Base-by-base conservation (phyloP, 345 rosid genomes). In the Populus davidiana region DNA sequence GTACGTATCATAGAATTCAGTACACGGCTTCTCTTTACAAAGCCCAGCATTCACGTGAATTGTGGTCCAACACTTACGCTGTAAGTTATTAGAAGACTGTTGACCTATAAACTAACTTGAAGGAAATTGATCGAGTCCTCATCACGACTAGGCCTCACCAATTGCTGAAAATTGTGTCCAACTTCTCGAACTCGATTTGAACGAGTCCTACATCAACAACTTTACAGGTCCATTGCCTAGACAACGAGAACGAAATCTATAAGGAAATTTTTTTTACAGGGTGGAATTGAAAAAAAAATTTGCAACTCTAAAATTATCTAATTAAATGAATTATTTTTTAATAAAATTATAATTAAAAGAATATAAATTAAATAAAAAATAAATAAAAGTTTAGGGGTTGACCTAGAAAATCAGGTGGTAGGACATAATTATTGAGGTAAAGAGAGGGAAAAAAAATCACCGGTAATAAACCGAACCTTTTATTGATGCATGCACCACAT, bases 371-470 rank as follows among this genome's bases (percentile, higher is more conserved):
- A 33, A 33, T 33, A 33, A 33, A 33, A 33, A 33, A 4, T 33
- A 33, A 33, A 33, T 0, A 4, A 0, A 33, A 33, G 1, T 33
- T 33, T 33, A 33, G 36, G 5, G 1, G 5, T 0, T 4, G 0
- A 33, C 5, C 0, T 33, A 4, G 5, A 33, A 33, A 4, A 4
- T 33, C 5, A 33, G 0, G 1, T 33, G 4, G 1, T 0, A 33
- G 0, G 36, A 0, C 5, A 33, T 0, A 4, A 33, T 4, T 0
- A 4, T 0, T 4, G 0, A 33, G 1, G 0, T 4, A 33, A 33
- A 33, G 0, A 33, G 5, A 33, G 0, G 0, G 0, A 4, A 33
- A 33, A 33, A 33, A 33, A 33, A 33, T 33, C 35, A 33, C 0
- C 1, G 5, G 0, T 4, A 0, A 33, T 5, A 33, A 33, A 33